Evolutionary conservation across 805 yeast species (phyloP).

Genomic region (Maudiozyma saulgeensis): DNA sequence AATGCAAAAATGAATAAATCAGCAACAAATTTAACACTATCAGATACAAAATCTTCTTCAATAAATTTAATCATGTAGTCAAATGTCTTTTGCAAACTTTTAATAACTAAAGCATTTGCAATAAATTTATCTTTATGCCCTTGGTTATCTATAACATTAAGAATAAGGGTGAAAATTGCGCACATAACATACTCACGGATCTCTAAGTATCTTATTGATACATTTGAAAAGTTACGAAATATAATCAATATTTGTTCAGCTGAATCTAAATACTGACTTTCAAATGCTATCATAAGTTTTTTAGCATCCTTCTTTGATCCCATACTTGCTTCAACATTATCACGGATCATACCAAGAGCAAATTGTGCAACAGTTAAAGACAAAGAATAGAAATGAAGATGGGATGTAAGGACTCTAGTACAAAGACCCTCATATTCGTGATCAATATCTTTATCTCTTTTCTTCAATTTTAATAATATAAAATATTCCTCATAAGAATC

Average conservation of each 20-base stretch:
- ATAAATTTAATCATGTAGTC: conserved; percentile 5
- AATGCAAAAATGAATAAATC: conserved; percentile 16
- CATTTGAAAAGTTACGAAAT: conserved; percentile 12
- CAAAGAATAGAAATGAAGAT: conserved; percentile 8
- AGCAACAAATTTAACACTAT: conserved; percentile 22
- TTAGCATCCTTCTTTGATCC: conserved; percentile 1
- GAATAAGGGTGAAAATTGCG: conserved; percentile 8
- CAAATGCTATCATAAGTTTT: conserved; percentile 1
- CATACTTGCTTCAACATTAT: conserved; percentile 7
- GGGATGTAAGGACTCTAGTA: conserved; percentile 6
- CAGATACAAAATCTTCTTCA: conserved; percentile 9
- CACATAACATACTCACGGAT: conserved; percentile 9
- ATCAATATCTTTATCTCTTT: conserved; percentile 2
- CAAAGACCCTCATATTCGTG: conserved; percentile 6
- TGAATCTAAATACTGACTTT: conserved; percentile 2
- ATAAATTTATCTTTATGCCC: conserved; percentile 3
- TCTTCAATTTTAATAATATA: conserved; percentile 4
- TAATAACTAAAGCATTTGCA: conserved; percentile 1
- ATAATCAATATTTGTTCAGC: conserved; percentile 13
- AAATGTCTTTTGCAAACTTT: conserved; percentile 3
- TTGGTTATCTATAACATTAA: conserved; percentile 6
- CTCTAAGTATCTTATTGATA: conserved; percentile 13
- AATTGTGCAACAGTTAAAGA: conserved; percentile 7
- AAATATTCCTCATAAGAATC: conserved; percentile 8
- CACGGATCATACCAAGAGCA: conserved; percentile 9